Percentiles rank a stretch among this genome's conserved stretches.
phyloP scores from a whole-genome alignment of 169 alveolate species.

The Plasmodium vinckei region DNA sequence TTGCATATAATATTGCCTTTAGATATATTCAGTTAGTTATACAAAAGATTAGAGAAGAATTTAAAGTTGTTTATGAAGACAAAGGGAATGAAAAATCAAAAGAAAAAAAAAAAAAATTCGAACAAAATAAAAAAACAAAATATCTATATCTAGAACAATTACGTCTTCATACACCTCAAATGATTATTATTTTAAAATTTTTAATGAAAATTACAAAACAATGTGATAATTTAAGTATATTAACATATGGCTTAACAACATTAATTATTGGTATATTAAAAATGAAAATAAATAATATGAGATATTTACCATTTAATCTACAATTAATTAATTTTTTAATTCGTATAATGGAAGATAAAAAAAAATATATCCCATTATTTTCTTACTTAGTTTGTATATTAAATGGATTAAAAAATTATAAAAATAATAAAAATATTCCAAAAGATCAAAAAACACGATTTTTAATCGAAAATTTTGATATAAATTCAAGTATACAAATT shows the following conservation, averaged over 20 bases:
- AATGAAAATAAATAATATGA: slow-evolving; percentile 47
- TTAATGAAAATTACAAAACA: slow-evolving; percentile 19
- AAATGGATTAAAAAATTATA: slow-evolving; percentile 45
- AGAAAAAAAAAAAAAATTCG: neutral
- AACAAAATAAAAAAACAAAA: neutral
- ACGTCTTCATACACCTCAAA: slow-evolving; percentile 43
- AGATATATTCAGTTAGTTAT: slow-evolving; percentile 59
- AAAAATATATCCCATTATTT: slow-evolving; percentile 66
- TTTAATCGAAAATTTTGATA: slow-evolving; percentile 50
- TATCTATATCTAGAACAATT: slow-evolving; percentile 4
- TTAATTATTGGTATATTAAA: slow-evolving; percentile 65
- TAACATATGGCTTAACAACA: slow-evolving; percentile 45
- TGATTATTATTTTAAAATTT: slow-evolving; percentile 22
- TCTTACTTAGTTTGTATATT: slow-evolving; percentile 47
- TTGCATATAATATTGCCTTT: slow-evolving; percentile 41
- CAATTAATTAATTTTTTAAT: slow-evolving; percentile 46
- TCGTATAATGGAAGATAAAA: slow-evolving; percentile 61
- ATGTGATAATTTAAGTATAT: slow-evolving; percentile 33
- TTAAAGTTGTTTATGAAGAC: slow-evolving; percentile 8
- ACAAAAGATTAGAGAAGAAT: slow-evolving; percentile 45
- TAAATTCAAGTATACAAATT: slow-evolving; percentile 28
- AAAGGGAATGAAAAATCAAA: slow-evolving; percentile 10
- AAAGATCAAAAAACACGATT: slow-evolving; percentile 33
- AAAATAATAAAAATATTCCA: slow-evolving; percentile 22
- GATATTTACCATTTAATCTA: slow-evolving; percentile 56